Conservation (phyloP, 2,329 filamentous ascomycete genomes). For the Fusarium sp. region DNA sequence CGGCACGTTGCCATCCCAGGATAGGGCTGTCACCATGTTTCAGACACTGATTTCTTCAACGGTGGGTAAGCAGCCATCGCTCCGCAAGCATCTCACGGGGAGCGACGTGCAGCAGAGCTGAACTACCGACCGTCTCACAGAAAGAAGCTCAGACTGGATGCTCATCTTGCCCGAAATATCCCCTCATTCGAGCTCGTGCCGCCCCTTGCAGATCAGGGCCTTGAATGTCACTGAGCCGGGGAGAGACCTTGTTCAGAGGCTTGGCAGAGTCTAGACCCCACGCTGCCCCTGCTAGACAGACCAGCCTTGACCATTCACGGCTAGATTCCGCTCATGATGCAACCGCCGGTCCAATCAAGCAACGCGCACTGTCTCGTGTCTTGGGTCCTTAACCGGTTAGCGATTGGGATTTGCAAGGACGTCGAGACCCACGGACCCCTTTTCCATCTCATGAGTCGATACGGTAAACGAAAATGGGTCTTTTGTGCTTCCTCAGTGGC, state of each 20-base stretch:
- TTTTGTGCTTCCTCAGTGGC: background rate
- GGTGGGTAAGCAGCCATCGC: background rate
- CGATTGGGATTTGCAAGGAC: background rate
- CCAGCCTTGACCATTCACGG: background rate
- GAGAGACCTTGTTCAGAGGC: background rate
- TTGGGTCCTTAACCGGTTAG: background rate
- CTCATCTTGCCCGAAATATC: background rate
- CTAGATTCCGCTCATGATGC: background rate
- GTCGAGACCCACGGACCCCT: background rate
- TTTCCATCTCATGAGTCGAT: slow-evolving; percentile 2
- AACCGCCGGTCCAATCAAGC: background rate
- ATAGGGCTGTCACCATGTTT: background rate
- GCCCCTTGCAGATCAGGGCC: background rate
- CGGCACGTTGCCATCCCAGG: background rate
- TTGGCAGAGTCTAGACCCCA: background rate
- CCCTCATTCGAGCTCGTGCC: background rate
- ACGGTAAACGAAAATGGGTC: slow-evolving; percentile 5
- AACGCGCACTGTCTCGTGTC: background rate
- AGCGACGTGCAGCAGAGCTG: background rate
- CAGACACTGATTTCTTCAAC: background rate
- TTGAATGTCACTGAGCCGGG: background rate
- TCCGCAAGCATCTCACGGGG: background rate
- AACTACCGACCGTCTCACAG: background rate
- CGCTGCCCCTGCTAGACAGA: background rate
- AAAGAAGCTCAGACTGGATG: background rate